Conservation (phyloP, 2,329 filamentous ascomycete genomes). For the Rachicladosporium sp. region DNA sequence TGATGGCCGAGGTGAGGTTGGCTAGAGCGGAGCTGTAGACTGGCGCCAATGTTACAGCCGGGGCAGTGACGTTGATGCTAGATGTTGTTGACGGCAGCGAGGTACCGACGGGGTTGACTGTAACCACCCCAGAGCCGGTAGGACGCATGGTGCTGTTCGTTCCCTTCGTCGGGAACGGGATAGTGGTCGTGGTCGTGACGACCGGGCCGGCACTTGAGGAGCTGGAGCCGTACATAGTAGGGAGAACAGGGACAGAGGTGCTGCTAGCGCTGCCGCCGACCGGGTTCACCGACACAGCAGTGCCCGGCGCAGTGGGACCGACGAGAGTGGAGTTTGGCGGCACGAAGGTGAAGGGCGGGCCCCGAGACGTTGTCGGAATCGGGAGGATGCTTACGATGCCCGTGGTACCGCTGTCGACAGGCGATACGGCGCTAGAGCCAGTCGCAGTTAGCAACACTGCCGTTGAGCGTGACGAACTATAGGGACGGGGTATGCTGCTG, state of each 20-base stretch:
- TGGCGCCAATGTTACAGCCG: conserved; percentile 9
- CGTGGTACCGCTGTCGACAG: background rate
- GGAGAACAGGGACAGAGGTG: too few species aligned
- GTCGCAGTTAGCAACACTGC: conserved; percentile 1
- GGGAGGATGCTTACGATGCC: too few species aligned
- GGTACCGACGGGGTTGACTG: conserved; percentile 2
- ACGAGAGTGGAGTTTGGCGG: background rate
- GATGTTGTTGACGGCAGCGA: conserved; percentile 1
- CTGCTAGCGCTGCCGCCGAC: too few species aligned
- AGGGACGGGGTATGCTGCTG: too few species aligned
- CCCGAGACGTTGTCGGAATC: too few species aligned
- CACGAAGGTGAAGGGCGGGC: too few species aligned
- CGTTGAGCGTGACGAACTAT: background rate
- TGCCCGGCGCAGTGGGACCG: conserved; percentile 2
- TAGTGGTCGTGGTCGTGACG: too few species aligned
- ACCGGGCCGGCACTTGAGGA: too few species aligned
- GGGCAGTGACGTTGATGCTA: conserved; percentile 4
- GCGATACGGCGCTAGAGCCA: background rate
- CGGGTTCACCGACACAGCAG: too few species aligned
- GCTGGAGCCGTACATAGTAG: too few species aligned
- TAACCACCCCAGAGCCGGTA: background rate
- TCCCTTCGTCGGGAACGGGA: too few species aligned
- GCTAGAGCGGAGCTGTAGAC: conserved; percentile 10
- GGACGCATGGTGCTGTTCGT: too few species aligned
- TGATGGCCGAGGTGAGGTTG: conserved; percentile 10